Conservation (phyloP, 1,284 basidiomycete genomes). For the Ceratobasidium sp. region DNA sequence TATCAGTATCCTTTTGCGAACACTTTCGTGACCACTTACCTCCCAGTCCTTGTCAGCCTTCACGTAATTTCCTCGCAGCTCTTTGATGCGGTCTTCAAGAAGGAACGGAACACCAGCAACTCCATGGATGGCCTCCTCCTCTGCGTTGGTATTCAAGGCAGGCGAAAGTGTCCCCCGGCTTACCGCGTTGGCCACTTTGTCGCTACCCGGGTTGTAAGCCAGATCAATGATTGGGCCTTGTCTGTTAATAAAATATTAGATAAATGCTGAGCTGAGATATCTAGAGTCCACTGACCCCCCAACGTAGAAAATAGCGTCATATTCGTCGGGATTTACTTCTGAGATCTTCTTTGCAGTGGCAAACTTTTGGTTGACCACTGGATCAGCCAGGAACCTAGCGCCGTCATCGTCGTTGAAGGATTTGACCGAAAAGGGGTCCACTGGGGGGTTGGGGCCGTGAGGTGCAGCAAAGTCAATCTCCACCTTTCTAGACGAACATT, state of each 20-base stretch:
- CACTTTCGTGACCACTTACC: slow-evolving; percentile 57
- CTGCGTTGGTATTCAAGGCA: too few relatives aligned
- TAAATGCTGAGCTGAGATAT: neutral
- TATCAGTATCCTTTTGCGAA: neutral
- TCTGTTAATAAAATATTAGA: slow-evolving; percentile 50
- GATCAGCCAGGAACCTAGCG: slow-evolving; percentile 73
- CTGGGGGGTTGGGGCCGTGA: slow-evolving; percentile 77
- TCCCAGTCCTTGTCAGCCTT: slow-evolving; percentile 70
- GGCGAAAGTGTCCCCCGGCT: too few relatives aligned
- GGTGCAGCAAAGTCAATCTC: slow-evolving; percentile 79
- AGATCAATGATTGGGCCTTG: slow-evolving; percentile 81
- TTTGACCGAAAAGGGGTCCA: slow-evolving; percentile 73
- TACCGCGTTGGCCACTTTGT: slow-evolving; percentile 70
- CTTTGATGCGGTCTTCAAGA: slow-evolving; percentile 71
- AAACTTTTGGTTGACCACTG: slow-evolving; percentile 68
- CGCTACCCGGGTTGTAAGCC: slow-evolving; percentile 68
- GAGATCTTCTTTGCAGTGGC: slow-evolving; percentile 72
- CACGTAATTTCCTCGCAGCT: slow-evolving; percentile 75
- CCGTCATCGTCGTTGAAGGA: slow-evolving; percentile 68
- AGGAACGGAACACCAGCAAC: slow-evolving; percentile 73
- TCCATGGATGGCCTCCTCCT: slow-evolving; percentile 68
- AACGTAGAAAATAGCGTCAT: slow-evolving; percentile 81
- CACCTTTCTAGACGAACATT: slow-evolving; percentile 23
- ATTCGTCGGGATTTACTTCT: slow-evolving; percentile 71
- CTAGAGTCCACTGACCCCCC: slow-evolving; percentile 62